Evolutionary conservation across 2,329 filamentous ascomycete genomes (phyloP).

Genomic region (Calonectria ilicicola): DNA sequence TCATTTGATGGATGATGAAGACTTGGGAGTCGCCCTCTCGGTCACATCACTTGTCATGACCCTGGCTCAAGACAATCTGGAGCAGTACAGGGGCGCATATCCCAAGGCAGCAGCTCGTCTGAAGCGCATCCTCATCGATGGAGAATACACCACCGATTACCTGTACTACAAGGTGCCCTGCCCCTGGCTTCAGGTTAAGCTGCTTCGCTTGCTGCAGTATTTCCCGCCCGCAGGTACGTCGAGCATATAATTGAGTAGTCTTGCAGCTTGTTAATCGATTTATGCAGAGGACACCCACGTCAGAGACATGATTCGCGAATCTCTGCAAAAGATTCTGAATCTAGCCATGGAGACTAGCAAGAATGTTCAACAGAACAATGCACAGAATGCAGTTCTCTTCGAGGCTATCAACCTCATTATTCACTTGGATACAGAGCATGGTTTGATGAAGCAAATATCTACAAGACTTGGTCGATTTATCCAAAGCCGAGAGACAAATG

Average conservation of each 20-base stretch:
- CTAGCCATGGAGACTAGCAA: constrained; percentile 93
- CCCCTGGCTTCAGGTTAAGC: constrained; percentile 97
- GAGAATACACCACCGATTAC: constrained; percentile 90
- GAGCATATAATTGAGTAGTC: background rate
- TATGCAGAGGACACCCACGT: constrained; percentile 87
- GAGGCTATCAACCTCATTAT: constrained; percentile 99
- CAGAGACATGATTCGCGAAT: constrained; percentile 90
- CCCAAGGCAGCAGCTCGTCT: constrained; percentile 91
- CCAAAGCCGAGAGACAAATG: constrained; percentile 95
- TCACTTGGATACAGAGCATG: constrained; percentile 94
- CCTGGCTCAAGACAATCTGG: constrained; percentile 91
- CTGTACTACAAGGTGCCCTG: constrained; percentile 99
- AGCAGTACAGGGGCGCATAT: constrained; percentile 94
- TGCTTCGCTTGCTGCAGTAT: constrained; percentile 92
- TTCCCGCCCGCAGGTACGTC: constrained; percentile 88
- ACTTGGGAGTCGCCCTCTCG: constrained; percentile 93
- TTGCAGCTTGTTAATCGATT: constrained; percentile 14
- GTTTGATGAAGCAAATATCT: constrained; percentile 96
- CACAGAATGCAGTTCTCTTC: constrained; percentile 96
- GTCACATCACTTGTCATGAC: constrained; percentile 97
- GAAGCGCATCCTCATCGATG: constrained; percentile 91
- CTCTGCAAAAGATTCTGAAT: constrained; percentile 90
- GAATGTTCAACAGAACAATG: constrained; percentile 99
- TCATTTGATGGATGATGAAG: constrained; percentile 96
- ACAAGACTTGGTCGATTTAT: constrained; percentile 93